These are phyloP conservation scores for Elsinoe australis DNA, from an alignment of 2,329 filamentous ascomycete genomes.

Conservation along the genomic window DNA sequence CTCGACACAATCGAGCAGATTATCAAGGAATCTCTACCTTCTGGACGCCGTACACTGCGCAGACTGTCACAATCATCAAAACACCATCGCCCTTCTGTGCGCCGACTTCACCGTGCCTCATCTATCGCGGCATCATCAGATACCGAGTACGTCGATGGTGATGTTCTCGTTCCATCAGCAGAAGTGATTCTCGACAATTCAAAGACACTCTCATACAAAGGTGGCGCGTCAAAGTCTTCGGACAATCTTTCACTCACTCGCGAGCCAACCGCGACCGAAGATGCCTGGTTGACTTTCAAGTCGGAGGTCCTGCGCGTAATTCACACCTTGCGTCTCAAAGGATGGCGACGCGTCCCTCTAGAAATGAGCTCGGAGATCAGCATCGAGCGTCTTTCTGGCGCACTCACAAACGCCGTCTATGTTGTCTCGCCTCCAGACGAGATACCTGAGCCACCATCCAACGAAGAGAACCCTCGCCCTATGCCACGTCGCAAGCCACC, in stretches of 20 bases:
- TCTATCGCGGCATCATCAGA: conserved; percentile 62
- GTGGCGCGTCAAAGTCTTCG: conserved; percentile 42
- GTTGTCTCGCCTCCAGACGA: conserved; percentile 75
- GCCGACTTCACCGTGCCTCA: conserved; percentile 33
- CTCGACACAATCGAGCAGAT: conserved; percentile 77
- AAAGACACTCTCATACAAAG: conserved; percentile 71
- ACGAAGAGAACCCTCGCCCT: conserved; percentile 21
- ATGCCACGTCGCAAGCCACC: conserved; percentile 44
- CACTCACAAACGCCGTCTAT: conserved; percentile 93
- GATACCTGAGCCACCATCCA: conserved; percentile 30
- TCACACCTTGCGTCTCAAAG: conserved; percentile 82
- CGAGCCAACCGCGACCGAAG: conserved; percentile 33
- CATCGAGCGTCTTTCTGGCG: conserved; percentile 75
- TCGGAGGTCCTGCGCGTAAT: conserved; percentile 81
- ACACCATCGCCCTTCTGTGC: conserved; percentile 29
- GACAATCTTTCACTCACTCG: conserved; percentile 42
- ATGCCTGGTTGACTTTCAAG: conserved; percentile 82
- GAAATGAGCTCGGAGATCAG: conserved; percentile 60
- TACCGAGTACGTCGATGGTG: conserved; percentile 76
- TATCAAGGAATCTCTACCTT: conserved; percentile 57
- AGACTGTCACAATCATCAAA: conserved; percentile 23
- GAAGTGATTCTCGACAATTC: conserved; percentile 83
- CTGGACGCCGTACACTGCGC: conserved; percentile 29
- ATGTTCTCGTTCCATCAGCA: conserved; percentile 73
- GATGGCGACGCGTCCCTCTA: conserved; percentile 77